These are phyloP conservation scores for Yarrowia galli DNA, from an alignment of 1,139 yeast genomes.

Conservation along the genomic window DNA sequence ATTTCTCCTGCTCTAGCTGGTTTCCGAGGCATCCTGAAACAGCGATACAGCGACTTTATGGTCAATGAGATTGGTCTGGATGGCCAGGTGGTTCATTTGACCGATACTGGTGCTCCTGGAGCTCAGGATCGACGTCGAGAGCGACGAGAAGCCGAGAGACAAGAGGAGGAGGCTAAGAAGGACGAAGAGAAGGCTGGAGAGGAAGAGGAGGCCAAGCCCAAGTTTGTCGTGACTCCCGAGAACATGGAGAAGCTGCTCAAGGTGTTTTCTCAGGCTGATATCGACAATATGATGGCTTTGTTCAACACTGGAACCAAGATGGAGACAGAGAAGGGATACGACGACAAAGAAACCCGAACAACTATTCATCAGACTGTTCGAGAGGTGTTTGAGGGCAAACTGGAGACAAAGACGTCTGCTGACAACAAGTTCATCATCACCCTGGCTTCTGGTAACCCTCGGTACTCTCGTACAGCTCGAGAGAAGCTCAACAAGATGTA, in stretches of 20 bases:
- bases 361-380: constrained; percentile 78
- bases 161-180: constrained; percentile 48
- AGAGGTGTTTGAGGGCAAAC: constrained; percentile 71
- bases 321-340: constrained; percentile 65
- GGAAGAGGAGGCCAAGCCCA: constrained; percentile 38
- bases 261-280: constrained; percentile 66
- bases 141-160: constrained; percentile 54
- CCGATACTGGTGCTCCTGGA: constrained; percentile 73
- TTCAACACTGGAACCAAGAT: constrained; percentile 65
- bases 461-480: constrained; percentile 33
- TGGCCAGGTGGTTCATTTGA: constrained; percentile 76
- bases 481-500: constrained; percentile 52
- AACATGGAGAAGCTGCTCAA: constrained; percentile 55
- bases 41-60: constrained; percentile 90
- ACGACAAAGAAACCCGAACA: constrained; percentile 76
- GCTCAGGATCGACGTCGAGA: constrained; percentile 62
- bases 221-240: constrained; percentile 44
- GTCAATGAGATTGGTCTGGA: constrained; percentile 81
- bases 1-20: constrained; percentile 65
- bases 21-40: constrained; percentile 80
- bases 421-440: constrained; percentile 56
- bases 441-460: constrained; percentile 42
- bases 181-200: constrained; percentile 44
- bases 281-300: constrained; percentile 61
- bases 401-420: constrained; percentile 80